These are phyloP conservation scores for Colletotrichum sp. DNA, from an alignment of 2,329 filamentous ascomycete genomes.

Conservation along the genomic window DNA sequence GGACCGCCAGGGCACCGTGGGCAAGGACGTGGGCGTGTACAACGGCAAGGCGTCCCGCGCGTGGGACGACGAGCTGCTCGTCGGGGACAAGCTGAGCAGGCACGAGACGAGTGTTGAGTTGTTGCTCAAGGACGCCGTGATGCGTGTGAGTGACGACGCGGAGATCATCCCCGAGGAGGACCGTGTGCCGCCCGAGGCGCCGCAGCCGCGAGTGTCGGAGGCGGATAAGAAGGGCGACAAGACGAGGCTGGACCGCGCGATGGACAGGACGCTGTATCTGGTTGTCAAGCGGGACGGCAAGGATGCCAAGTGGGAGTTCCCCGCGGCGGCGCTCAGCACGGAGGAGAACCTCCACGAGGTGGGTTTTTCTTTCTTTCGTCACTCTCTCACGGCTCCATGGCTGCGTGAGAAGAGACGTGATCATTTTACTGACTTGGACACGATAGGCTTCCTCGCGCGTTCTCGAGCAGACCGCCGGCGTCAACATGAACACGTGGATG, in stretches of 20 bases:
- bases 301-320: slow-evolving; percentile 81
- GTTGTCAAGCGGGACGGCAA: slow-evolving; percentile 76
- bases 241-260: slow-evolving; percentile 76
- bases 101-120: slow-evolving; percentile 70
- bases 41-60: slow-evolving; percentile 70
- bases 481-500: slow-evolving; percentile 99
- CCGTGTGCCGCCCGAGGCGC: slow-evolving; percentile 72
- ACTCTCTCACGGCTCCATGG: background rate
- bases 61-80: slow-evolving; percentile 91
- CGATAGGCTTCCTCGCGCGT: slow-evolving; percentile 80
- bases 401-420: background rate
- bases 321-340: slow-evolving; percentile 69
- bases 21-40: slow-evolving; percentile 86
- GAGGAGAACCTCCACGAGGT: slow-evolving; percentile 86
- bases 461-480: slow-evolving; percentile 76
- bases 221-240: slow-evolving; percentile 79
- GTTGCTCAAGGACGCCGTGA: slow-evolving; percentile 78
- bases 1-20: slow-evolving; percentile 74
- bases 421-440: background rate
- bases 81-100: slow-evolving; percentile 72
- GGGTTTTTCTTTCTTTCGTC: slow-evolving; percentile 38
- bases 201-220: slow-evolving; percentile 73
- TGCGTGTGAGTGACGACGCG: slow-evolving; percentile 62
- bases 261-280: slow-evolving; percentile 86
- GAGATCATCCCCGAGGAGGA: slow-evolving; percentile 63